phyloP scores from a whole-genome alignment of 495 filamentous ascomycete genomes.

The Platismatia glauca region DNA sequence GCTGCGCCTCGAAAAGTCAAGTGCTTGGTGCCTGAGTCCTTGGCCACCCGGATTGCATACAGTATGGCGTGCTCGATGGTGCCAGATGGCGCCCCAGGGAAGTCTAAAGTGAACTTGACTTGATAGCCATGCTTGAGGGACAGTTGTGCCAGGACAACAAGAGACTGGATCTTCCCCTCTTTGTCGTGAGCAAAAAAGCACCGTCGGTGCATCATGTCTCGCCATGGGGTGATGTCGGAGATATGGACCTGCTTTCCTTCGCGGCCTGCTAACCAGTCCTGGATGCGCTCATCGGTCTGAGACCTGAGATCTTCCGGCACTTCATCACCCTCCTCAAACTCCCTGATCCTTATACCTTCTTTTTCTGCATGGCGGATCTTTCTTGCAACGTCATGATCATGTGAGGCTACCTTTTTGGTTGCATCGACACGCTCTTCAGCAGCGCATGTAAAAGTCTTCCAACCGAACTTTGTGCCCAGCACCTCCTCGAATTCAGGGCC shows the following conservation, averaged over 20 bases:
- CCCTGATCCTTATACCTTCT: conserved; percentile 65
- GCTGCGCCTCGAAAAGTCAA: conserved; percentile 79
- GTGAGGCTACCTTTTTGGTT: conserved; percentile 41
- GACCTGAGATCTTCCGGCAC: conserved; percentile 52
- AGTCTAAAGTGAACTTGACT: conserved; percentile 81
- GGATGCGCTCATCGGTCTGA: conserved; percentile 59
- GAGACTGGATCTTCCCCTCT: conserved; percentile 56
- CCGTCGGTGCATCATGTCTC: conserved; percentile 65
- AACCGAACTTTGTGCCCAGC: conserved; percentile 65
- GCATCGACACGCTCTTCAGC: conserved; percentile 74
- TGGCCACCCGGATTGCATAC: conserved; percentile 61
- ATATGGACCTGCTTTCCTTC: conserved; percentile 80
- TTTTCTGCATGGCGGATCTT: conserved; percentile 70
- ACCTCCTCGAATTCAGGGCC: conserved; percentile 61
- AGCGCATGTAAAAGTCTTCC: conserved; percentile 75
- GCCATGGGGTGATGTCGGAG: conserved; percentile 75
- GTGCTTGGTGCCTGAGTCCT: conserved; percentile 49
- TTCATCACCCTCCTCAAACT: conserved; percentile 50
- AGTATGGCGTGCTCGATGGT: conserved; percentile 74
- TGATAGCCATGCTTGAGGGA: conserved; percentile 71
- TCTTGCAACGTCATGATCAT: conserved; percentile 52
- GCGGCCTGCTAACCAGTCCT: conserved; percentile 68
- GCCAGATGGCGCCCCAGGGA: conserved; percentile 67
- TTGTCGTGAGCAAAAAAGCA: conserved; percentile 68
- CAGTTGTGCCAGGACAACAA: conserved; percentile 67